Evolutionary conservation across 768 basidiomycete species (phyloP), one percentile per base, ranked within the genome.

Genomic region (Pulveroboletus sp.): DNA sequence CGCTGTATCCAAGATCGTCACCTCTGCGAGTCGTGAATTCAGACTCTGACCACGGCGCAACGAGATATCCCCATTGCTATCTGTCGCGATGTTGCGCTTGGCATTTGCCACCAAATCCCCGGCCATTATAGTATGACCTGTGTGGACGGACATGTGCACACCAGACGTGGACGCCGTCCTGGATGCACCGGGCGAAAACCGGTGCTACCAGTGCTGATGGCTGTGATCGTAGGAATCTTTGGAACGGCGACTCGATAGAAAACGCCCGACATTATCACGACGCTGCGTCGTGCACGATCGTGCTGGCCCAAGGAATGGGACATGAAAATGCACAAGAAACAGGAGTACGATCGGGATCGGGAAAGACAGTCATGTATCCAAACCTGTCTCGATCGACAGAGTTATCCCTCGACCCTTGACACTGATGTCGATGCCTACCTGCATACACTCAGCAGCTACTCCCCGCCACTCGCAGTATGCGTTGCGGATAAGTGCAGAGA

Each of bases 321-420:
- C 17, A 49, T 44, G 27, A 46, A 47, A 39, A 48, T 15, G 42
- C 37, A 24, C 49, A 15, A 37, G 33, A 8, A 36, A 9, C 18
- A 42, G 13, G 9, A 24, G 31, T 13, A 24, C 13, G 48, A 55
- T 55, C 38, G 30, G 46, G 31, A 55, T 42, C 26, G 18, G 17
- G 37, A 36, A 21, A 33, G 38, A 24, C 21, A 52, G 46, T 49
- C 46, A 24, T 50, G 13, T 50, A 50, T 50, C 31, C 21, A 32
- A 50, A 38, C 48, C 18, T 14, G 46, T 28, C 17, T 41, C 38
- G 42, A 55, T 55, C 53, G 42, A 24, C 21, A 33, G 43, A 49
- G 33, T 28, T 2, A 26, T 48, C 53, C 44, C 43, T 54, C 38
- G 54, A 49, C 53, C 53, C 53, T 54, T 27, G 44, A 42, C 44